Evolutionary conservation across 192 early-diverging fungal species (phyloP).

Genomic region (Coemansia umbellata): DNA sequence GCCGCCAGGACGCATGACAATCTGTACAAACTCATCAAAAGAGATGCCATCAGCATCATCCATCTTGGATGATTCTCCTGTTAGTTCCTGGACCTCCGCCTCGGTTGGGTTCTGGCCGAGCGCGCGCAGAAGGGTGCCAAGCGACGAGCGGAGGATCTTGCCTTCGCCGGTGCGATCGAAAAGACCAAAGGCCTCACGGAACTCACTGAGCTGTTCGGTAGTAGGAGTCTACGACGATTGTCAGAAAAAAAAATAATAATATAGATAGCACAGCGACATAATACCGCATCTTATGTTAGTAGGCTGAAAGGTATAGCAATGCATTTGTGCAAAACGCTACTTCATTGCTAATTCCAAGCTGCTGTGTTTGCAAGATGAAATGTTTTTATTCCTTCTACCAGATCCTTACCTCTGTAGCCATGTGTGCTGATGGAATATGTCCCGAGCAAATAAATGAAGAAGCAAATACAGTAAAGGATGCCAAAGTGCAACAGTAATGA

Average conservation of each 20-base stretch:
- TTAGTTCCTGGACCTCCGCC: slow-evolving; percentile 64
- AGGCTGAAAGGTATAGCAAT: too few species aligned
- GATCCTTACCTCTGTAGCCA: not conserved
- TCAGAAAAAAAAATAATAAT: not conserved
- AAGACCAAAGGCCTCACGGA: slow-evolving; percentile 75
- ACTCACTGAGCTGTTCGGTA: slow-evolving; percentile 56
- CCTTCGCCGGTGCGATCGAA: slow-evolving; percentile 75
- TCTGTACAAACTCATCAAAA: slow-evolving; percentile 70
- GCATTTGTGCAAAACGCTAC: too few species aligned
- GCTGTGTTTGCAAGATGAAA: not conserved
- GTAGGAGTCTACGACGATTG: slow-evolving; percentile 18
- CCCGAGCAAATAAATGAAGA: too few species aligned
- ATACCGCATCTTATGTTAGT: too few species aligned
- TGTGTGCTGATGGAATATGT: not conserved
- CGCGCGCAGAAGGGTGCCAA: slow-evolving; percentile 74
- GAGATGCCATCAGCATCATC: slow-evolving; percentile 50
- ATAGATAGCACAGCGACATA: too few species aligned
- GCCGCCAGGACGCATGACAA: slow-evolving; percentile 67
- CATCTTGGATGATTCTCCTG: slow-evolving; percentile 43
- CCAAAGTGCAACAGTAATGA: too few species aligned
- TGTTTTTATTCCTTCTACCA: not conserved
- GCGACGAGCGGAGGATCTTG: slow-evolving; percentile 57
- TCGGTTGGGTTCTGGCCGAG: slow-evolving; percentile 78
- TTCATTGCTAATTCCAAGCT: too few species aligned
- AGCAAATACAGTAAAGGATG: too few species aligned